phyloP scores from a whole-genome alignment of 129 eudicot genomes.

The Centrapalus pauciflorus region DNA sequence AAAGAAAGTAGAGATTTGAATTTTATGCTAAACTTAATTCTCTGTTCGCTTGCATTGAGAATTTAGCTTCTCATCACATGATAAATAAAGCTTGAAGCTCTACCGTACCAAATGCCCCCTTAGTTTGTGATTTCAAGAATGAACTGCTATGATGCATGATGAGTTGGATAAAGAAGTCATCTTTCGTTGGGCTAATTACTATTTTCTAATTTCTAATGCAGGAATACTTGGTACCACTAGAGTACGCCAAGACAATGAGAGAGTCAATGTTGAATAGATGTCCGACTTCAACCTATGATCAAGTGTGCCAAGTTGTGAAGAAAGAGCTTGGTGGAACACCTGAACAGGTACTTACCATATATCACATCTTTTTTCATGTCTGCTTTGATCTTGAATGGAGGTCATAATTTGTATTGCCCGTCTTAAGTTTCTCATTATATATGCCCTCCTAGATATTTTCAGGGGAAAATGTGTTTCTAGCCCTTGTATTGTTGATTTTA shows the following conservation, averaged over 20 bases:
- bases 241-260: slow-evolving; percentile 76
- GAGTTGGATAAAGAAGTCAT: background rate
- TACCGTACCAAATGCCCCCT: too few relatives aligned
- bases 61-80: too few relatives aligned
- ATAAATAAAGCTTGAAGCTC: too few relatives aligned
- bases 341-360: slow-evolving; percentile 55
- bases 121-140: background rate
- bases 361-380: background rate
- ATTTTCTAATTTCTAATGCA: slow-evolving; percentile 27
- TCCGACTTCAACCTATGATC: slow-evolving; percentile 86
- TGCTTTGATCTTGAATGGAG: background rate
- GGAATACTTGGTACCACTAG: slow-evolving; percentile 87
- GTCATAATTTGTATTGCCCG: background rate
- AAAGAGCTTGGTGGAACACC: slow-evolving; percentile 93
- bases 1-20: too few relatives aligned
- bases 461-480: background rate
- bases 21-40: too few relatives aligned
- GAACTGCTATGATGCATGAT: background rate
- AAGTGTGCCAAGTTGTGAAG: slow-evolving; percentile 78
- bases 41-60: too few relatives aligned
- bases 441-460: background rate
- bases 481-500: background rate
- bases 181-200: background rate
- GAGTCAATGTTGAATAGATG: slow-evolving; percentile 89
- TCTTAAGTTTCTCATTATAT: background rate